phyloP scores from a whole-genome alignment of 176 grass and related monocot species.

The Avena sativa region DNA sequence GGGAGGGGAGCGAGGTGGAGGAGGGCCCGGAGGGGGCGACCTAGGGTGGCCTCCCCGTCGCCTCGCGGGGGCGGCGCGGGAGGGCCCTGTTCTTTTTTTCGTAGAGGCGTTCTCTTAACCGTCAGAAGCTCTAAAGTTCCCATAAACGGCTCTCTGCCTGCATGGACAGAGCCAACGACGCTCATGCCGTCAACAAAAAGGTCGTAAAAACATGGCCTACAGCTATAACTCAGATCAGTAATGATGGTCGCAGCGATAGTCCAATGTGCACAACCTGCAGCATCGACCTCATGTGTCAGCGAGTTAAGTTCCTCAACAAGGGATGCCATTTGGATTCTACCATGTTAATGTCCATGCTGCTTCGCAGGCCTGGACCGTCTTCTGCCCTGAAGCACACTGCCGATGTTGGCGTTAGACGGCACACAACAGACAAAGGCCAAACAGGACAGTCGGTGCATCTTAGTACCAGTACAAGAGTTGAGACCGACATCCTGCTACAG shows the following conservation, averaged over 20 bases:
- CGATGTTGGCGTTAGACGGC: neutral
- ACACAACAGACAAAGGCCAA: neutral
- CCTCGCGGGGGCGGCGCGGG: too few species aligned
- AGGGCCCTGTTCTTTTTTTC: too few species aligned
- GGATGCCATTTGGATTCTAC: neutral
- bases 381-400: neutral
- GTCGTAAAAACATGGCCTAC: neutral
- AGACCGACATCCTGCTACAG: neutral
- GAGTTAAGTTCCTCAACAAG: constrained; percentile 7
- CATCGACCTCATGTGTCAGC: neutral
- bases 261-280: neutral
- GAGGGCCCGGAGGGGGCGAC: too few species aligned
- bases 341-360: neutral
- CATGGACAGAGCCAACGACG: neutral
- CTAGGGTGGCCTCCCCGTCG: too few species aligned
- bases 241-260: neutral
- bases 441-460: neutral
- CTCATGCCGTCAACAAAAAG: neutral
- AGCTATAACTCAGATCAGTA: neutral
- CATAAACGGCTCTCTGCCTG: too few species aligned
- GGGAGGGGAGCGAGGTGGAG: too few species aligned
- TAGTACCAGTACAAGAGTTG: too few species aligned
- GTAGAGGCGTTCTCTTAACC: too few species aligned
- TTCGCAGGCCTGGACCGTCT: neutral
- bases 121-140: too few species aligned